These are phyloP conservation scores for Pichia sp. DNA, from an alignment of 1,139 yeast genomes.

Conservation along the genomic window DNA sequence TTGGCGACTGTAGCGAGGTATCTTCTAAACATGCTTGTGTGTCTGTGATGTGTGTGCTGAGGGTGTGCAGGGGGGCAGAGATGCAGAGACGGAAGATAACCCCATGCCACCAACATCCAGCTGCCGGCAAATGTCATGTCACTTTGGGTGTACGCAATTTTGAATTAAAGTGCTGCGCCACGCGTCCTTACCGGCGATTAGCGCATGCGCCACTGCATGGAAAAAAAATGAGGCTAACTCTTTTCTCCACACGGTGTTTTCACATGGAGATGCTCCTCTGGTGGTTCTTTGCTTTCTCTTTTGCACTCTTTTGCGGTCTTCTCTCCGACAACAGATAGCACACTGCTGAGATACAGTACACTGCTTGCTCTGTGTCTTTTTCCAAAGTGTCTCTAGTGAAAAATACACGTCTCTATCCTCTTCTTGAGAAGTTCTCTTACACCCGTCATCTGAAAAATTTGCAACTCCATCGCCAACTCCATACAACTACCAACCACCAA, in stretches of 20 bases:
- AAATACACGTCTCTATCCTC: background rate
- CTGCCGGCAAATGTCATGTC: background rate
- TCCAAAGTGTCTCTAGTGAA: conserved; percentile 6
- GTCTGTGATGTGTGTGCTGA: background rate
- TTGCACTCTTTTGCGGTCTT: too few species aligned
- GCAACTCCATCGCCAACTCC: background rate
- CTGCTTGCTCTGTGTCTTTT: background rate
- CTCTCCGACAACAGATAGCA: too few species aligned
- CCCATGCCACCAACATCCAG: background rate
- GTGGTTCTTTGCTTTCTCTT: too few species aligned
- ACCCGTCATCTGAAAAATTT: background rate
- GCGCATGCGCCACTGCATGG: conserved; percentile 1
- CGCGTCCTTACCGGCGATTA: background rate
- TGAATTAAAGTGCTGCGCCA: background rate
- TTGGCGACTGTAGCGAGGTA: conserved; percentile 30
- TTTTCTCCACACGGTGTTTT: too few species aligned
- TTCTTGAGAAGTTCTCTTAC: background rate
- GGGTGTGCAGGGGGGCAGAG: too few species aligned
- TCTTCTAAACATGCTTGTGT: conserved; percentile 27
- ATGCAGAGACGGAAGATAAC: background rate
- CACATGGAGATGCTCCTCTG: too few species aligned
- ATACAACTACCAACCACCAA: background rate
- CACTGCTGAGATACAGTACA: too few species aligned
- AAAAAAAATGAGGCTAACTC: too few species aligned
- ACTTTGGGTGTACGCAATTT: too few species aligned